Base-by-base conservation (phyloP, 495 filamentous ascomycete species). In the Lasiosphaeria ovina region DNA sequence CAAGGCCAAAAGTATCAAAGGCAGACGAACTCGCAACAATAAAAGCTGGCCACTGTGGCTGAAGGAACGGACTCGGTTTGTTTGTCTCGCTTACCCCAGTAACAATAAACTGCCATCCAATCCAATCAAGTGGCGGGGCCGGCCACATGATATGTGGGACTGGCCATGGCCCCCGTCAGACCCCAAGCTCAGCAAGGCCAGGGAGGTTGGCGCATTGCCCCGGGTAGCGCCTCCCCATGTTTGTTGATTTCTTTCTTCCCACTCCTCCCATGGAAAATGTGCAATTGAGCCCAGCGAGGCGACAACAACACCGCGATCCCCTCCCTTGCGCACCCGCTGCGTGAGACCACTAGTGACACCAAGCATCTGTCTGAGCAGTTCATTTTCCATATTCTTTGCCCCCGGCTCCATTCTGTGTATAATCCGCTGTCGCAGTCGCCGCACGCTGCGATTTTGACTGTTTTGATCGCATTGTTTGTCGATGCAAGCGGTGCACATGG, bases 231-330 rank as follows among this genome's bases (percentile, higher is more conserved):
- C 52, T 60, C 49, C 35, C 34, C 57, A 64, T 71, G 66, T 72
- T 73, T 69, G 63, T 72, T 69, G 63, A 68, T 70, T 70, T 70
- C 65, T 67, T 67, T 59, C 61, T 55, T 66, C 58, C 65, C 62
- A 65, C 57, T 65, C 65, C 52, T 57, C 54, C 61, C 51, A 35
- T 42, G 55, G 38, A 62, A 65, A 65, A 58, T 59, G 65, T 58
- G 62, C 64, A 58, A 66, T 67, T 66, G 62, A 70, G 50, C 66
- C 53, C 62, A 53, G 42, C 58, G 40, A 54, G 38, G 54, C 44
- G 57, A 49, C 38, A 59, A 63, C 61, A 61, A 51, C 54, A 56
- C 52, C 47, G 54, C 57, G 65, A 57, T 47, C 47, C 32, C 53
- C 40, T 35, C 51, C 16, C 48, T 51, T 53, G 63, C 60, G 32